Conservation (phyloP, 371 early-diverging fungal species). For the Saksenaea oblongispora region DNA sequence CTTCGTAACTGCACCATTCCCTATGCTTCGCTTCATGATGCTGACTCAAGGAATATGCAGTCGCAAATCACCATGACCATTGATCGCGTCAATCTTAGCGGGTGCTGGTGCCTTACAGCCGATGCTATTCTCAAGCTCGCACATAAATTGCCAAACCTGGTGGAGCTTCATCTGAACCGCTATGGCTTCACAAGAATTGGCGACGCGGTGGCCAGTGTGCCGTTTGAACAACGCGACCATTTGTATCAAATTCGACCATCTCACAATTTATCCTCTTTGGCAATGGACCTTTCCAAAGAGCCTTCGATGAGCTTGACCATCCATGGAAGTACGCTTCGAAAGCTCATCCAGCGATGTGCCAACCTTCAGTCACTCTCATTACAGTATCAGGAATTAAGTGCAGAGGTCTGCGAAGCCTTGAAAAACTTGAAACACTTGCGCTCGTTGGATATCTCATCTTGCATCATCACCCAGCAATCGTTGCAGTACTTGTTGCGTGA, state of each 20-base stretch:
- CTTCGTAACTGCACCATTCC: slow-evolving; percentile 22
- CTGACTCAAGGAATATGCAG: background rate
- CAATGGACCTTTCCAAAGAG: slow-evolving; percentile 38
- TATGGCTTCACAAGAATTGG: slow-evolving; percentile 14
- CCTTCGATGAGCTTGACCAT: slow-evolving; percentile 20
- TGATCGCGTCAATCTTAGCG: slow-evolving; percentile 33
- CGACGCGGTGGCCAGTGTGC: slow-evolving; percentile 11
- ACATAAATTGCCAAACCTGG: slow-evolving; percentile 23
- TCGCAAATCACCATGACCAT: slow-evolving; percentile 1
- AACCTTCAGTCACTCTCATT: slow-evolving; percentile 26
- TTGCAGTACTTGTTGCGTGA: slow-evolving; percentile 29
- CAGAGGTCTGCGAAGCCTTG: slow-evolving; percentile 11
- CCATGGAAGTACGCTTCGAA: slow-evolving; percentile 17
- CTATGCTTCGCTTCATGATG: slow-evolving; percentile 8
- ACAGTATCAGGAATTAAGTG: slow-evolving; percentile 33
- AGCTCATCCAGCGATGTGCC: slow-evolving; percentile 7
- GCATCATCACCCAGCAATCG: slow-evolving; percentile 22
- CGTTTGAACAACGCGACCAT: slow-evolving; percentile 35
- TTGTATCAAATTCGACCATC: slow-evolving; percentile 42
- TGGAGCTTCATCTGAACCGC: slow-evolving; percentile 22
- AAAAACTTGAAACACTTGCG: slow-evolving; percentile 13
- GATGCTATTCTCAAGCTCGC: slow-evolving; percentile 26
- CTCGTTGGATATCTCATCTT: slow-evolving; percentile 42
- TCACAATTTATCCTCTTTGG: slow-evolving; percentile 32
- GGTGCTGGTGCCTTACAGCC: slow-evolving; percentile 33